These are phyloP conservation scores for Debaryomyces maramus DNA, from an alignment of 805 yeast species.

Conservation along the genomic window DNA sequence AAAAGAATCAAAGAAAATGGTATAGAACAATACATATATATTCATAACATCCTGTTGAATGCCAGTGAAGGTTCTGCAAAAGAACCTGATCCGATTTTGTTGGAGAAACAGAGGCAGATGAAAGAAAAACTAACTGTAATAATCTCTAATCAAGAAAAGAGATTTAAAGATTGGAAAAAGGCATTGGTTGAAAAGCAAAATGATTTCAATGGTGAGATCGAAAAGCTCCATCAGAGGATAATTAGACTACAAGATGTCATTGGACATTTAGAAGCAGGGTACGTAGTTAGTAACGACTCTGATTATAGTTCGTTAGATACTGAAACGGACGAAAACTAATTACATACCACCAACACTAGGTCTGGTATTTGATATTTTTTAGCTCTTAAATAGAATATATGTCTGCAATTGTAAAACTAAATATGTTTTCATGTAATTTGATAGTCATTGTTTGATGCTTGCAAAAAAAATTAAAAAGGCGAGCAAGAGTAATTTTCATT, in stretches of 20 bases:
- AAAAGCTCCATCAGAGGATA: conserved; percentile 36
- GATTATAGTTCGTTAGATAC: conserved; percentile 1
- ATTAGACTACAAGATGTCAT: conserved; percentile 33
- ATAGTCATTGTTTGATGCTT: too few relatives aligned
- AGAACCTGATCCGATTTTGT: conserved; percentile 47
- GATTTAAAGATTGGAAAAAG: conserved; percentile 63
- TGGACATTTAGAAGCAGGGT: conserved; percentile 9
- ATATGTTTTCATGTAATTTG: too few relatives aligned
- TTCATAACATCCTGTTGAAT: conserved; percentile 35
- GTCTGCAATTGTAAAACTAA: too few relatives aligned
- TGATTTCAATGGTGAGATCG: conserved; percentile 56
- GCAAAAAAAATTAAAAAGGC: too few relatives aligned
- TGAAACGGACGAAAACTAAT: too few relatives aligned
- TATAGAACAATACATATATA: conserved; percentile 36
- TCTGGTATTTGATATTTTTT: too few relatives aligned
- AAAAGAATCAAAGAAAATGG: conserved; percentile 15
- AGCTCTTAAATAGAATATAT: too few relatives aligned
- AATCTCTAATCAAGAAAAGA: conserved; percentile 50
- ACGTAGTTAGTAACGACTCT: conserved; percentile 3
- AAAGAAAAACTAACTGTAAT: conserved; percentile 45
- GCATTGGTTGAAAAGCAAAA: conserved; percentile 56
- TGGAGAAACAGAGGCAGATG: conserved; percentile 44
- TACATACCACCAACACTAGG: too few relatives aligned
- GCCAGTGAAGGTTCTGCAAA: conserved; percentile 40
- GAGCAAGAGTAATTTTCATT: too few relatives aligned